phyloP scores from a whole-genome alignment of 306 rosid species.

The Dryas alaskensis region DNA sequence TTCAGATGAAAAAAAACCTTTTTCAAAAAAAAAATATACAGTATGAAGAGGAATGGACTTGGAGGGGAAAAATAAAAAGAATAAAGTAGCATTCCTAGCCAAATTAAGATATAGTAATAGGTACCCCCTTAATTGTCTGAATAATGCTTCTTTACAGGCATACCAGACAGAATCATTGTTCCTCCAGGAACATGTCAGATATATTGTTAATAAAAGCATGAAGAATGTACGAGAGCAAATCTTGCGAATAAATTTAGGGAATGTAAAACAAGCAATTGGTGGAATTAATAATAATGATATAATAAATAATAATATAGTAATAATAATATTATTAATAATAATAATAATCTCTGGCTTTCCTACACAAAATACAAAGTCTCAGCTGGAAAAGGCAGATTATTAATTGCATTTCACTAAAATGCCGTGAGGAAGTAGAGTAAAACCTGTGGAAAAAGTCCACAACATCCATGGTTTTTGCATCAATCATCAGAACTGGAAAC shows the following conservation, averaged over 20 bases:
- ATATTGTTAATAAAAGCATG: neutral
- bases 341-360: neutral
- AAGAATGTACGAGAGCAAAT: neutral
- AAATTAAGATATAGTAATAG: neutral
- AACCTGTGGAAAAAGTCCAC: constrained; percentile 93
- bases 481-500: constrained; percentile 79
- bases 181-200: neutral
- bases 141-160: neutral
- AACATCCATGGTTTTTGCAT: constrained; percentile 66
- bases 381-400: neutral
- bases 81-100: neutral
- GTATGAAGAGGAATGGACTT: neutral
- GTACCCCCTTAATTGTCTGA: neutral
- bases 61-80: neutral
- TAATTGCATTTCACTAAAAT: constrained; percentile 8
- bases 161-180: neutral
- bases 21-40: neutral
- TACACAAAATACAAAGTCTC: neutral
- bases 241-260: neutral
- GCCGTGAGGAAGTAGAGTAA: constrained; percentile 18
- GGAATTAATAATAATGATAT: neutral
- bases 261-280: neutral
- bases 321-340: neutral
- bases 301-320: neutral
- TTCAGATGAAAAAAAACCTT: neutral